Evolutionary conservation across 352 stramenopile species (phyloP).

Genomic region (Globisporangium paroecandrum): DNA sequence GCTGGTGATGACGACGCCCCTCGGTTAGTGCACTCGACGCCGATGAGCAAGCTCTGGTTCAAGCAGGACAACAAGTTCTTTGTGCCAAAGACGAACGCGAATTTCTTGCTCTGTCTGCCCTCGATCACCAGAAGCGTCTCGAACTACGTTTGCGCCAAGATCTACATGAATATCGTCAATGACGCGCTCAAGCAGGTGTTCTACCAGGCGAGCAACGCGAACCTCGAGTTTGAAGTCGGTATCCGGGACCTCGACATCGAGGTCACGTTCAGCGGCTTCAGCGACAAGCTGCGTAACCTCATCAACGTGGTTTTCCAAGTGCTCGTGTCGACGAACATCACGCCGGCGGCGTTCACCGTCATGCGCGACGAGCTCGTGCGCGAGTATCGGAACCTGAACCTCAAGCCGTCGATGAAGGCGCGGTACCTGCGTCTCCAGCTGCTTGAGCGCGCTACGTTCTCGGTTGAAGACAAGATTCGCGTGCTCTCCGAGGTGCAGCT

Average conservation of each 20-base stretch:
- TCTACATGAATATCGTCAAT: constrained; percentile 66
- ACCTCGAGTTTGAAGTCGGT: constrained; percentile 48
- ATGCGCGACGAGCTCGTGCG: constrained; percentile 56
- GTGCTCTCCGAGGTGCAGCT: constrained; percentile 31
- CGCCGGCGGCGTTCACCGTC: constrained; percentile 37
- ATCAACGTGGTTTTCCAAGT: constrained; percentile 42
- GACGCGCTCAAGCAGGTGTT: constrained; percentile 61
- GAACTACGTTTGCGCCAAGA: constrained; percentile 54
- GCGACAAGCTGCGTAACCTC: constrained; percentile 57
- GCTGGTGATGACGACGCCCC: constrained; percentile 17
- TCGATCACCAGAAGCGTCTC: constrained; percentile 35
- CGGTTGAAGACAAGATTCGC: constrained; percentile 52
- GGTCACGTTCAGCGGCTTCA: constrained; percentile 65
- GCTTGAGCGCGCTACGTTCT: constrained; percentile 56
- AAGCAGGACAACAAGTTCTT: constrained; percentile 62
- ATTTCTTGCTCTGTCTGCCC: constrained; percentile 58
- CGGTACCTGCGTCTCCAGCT: constrained; percentile 68
- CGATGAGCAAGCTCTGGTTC: constrained; percentile 69
- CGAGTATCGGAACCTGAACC: constrained; percentile 63
- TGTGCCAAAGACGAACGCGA: constrained; percentile 66
- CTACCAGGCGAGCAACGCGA: constrained; percentile 63
- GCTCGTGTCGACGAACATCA: constrained; percentile 33
- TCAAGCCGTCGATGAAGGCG: constrained; percentile 64
- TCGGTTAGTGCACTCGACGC: constrained; percentile 29
- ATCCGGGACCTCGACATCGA: constrained; percentile 71